Base-by-base conservation (phyloP, 768 basidiomycete species). In the Mycena haematopus region DNA sequence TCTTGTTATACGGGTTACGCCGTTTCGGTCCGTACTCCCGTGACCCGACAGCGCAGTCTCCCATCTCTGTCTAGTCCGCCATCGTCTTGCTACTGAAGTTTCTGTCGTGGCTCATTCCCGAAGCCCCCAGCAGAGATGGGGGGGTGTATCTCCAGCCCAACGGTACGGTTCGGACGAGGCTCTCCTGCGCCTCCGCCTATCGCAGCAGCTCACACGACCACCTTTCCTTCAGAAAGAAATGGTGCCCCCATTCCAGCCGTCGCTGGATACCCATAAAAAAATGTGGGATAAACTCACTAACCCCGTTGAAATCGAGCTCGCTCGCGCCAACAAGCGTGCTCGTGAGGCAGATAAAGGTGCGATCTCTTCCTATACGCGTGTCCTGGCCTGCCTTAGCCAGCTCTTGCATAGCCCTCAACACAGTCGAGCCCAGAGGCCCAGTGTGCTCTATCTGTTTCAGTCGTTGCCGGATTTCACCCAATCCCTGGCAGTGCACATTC, bases 61-160 rank as follows among this genome's bases (percentile, higher is more conserved):
- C 40, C 4, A 19, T 42, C 40, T 42, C 19, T 42, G 14, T 15
- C 9, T 9, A 42, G 19, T 15, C 40, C 40, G 6, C 40, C 17
- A n/a, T n/a, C 40, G 3, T 42, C 40, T n/a, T 42, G 9, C 40
- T 19, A 5, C 19, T 38, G 13, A 38, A 42, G 2, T 42, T 42
- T 42, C 36, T 31, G 4, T 4, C 29, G 29, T 5, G 29, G 6
- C 29, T 9, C 29, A 9, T 31, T 5, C 29, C 29, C 29, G 29
- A 31, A 5, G 17, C 15, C 40, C 9, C 15, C 9, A 3, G 40
- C 36, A 15, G 42, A 49, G 11, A 70, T 70, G 69, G 69, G 69
- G 21, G 68, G 68, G 52, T 70, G 67, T 25, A 55, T 66, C 52
- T 61, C 64, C 54, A 68, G 68, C 44, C 40, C 40, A 7, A 36